These are phyloP conservation scores for Eucommia ulmoides DNA, from an alignment of 257 asterid genomes.

Conservation along the genomic window DNA sequence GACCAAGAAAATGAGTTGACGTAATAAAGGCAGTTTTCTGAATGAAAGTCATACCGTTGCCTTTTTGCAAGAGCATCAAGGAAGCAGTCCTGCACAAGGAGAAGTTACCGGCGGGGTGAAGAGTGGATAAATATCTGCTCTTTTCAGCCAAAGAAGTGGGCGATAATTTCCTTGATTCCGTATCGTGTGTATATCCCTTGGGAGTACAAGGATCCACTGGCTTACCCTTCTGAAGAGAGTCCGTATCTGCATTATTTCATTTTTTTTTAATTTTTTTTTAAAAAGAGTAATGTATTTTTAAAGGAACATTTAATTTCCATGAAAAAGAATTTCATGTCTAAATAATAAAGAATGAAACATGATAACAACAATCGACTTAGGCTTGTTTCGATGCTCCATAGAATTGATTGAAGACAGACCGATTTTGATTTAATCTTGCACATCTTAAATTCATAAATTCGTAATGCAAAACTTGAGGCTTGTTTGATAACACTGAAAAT, in stretches of 20 bases:
- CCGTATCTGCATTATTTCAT: constrained; percentile 54
- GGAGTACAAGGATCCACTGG: constrained; percentile 86
- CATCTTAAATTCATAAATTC: too few species aligned
- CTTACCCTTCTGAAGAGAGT: constrained; percentile 32
- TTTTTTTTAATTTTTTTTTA: too few species aligned
- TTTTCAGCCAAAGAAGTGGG: constrained; percentile 37
- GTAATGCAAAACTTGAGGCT: too few species aligned
- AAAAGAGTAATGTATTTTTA: neutral
- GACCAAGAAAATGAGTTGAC: constrained; percentile 6
- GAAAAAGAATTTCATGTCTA: too few species aligned
- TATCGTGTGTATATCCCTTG: constrained; percentile 49
- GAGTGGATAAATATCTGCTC: constrained; percentile 26
- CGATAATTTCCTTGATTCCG: constrained; percentile 30
- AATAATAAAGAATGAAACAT: neutral
- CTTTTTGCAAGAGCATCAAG: constrained; percentile 61
- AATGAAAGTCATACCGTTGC: constrained; percentile 41
- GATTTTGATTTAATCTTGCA: too few species aligned
- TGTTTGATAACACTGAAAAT: too few species aligned
- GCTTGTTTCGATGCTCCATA: too few species aligned
- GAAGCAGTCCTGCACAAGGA: constrained; percentile 86
- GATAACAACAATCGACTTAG: too few species aligned
- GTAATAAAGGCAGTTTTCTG: too few species aligned
- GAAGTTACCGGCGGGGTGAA: constrained; percentile 83
- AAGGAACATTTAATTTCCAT: neutral
- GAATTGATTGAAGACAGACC: too few species aligned